Base-by-base conservation (phyloP, 345 rosid genomes). In the Populus simonii region DNA sequence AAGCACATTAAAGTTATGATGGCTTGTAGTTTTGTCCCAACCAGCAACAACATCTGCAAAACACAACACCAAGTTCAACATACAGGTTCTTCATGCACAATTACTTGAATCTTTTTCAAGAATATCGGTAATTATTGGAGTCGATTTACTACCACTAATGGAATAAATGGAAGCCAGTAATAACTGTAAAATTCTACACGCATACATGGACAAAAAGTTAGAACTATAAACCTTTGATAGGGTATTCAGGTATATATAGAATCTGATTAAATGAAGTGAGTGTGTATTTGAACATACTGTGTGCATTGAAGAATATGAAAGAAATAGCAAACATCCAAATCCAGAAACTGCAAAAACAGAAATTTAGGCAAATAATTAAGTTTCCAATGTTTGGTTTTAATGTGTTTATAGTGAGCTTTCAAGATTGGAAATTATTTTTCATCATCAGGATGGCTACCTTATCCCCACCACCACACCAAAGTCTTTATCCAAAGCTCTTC, bases 111-210 rank as follows among this genome's bases (percentile, higher is more conserved):
- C 29, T 23, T 23, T 25, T 0, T 59, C 4, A 59, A 23, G 38
- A 29, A 66, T 15, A 16, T 16, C 16, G 9, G 35, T 66, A 7
- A 31, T 31, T 27, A 2, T 5, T 66, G 18, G 18, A 31, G 62
- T 49, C 36, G 8, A 16, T 43, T 74, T 38, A 65, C 92, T 82
- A 94, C 97, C 85, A 87, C 84, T 39, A 92, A 75, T 1, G 98
- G 98, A 66, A 94, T 59, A 66, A 92, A 90, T 38, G 98, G 98
- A 43, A 94, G 90, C 98, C 97, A 94, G 4, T 88, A 76, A 68
- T 86, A 91, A 76, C 84, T 87, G 76, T 86, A 65, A 75, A 94
- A 85, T 17, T 41, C 98, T 94, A 91, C 65, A 81, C 67, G 75
- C 20, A 61, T 29, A 41, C 10, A 53, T 18, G 6, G 3, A 53